Evolutionary conservation across 495 filamentous ascomycete species (phyloP).

Genomic region (Penicillium flavigenum): DNA sequence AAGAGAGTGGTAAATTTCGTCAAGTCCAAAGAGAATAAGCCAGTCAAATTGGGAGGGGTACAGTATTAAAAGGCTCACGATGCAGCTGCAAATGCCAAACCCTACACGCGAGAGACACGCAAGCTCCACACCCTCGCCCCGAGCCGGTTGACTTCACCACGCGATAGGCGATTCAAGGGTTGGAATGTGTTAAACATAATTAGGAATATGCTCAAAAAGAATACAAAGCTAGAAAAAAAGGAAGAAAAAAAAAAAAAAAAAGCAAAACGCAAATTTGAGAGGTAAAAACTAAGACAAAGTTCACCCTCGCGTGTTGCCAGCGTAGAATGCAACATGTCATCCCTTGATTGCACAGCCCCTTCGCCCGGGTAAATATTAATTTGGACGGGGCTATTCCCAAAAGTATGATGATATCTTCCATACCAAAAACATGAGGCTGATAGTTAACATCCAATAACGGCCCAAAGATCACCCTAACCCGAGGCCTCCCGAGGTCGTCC

Average conservation of each 20-base stretch:
- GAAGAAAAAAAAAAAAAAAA: neutral
- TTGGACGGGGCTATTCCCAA: neutral
- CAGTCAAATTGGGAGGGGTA: slow-evolving; percentile 6
- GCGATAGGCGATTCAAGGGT: slow-evolving; percentile 11
- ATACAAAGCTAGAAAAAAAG: too few relatives aligned
- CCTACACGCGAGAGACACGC: slow-evolving; percentile 22
- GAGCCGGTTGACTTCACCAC: slow-evolving; percentile 27
- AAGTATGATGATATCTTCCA: neutral
- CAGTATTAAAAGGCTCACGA: slow-evolving; percentile 8
- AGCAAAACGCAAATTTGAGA: neutral
- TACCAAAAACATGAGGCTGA: neutral
- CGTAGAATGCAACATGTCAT: slow-evolving; percentile 31
- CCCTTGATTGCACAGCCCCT: slow-evolving; percentile 35
- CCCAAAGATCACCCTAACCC: neutral
- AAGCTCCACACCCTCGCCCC: slow-evolving; percentile 22
- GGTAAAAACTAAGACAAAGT: slow-evolving; percentile 7
- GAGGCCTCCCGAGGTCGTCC: neutral
- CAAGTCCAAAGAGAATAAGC: neutral
- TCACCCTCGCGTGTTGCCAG: slow-evolving; percentile 13
- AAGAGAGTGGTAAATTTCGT: neutral
- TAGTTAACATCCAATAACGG: neutral
- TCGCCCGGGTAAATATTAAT: slow-evolving; percentile 16
- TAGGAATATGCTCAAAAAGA: neutral
- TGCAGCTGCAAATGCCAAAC: slow-evolving; percentile 19
- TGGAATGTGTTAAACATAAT: slow-evolving; percentile 10